phyloP scores from a whole-genome alignment of 2,329 filamentous ascomycete species.

The Paracamarosporium sp. region DNA sequence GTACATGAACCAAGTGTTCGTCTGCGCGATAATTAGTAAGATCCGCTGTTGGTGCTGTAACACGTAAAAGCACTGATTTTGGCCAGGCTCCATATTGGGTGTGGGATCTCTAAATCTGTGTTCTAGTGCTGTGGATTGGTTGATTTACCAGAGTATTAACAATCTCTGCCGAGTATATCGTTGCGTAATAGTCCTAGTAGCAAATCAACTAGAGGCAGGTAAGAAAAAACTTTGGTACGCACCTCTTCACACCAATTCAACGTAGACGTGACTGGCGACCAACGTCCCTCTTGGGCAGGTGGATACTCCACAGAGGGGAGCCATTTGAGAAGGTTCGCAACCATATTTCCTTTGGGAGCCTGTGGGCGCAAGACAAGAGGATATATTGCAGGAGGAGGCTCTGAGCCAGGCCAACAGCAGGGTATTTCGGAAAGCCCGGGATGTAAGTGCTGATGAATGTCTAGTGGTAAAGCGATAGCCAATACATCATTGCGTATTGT shows the following conservation, averaged over 20 bases:
- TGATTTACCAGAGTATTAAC: slow-evolving; percentile 67
- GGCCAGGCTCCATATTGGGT: background rate
- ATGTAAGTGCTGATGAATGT: background rate
- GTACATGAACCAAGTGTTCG: slow-evolving; percentile 82
- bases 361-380: background rate
- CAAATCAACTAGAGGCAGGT: slow-evolving; percentile 14
- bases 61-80: background rate
- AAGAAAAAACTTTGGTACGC: slow-evolving; percentile 15
- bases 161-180: slow-evolving; percentile 77
- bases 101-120: background rate
- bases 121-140: background rate
- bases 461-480: background rate
- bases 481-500: background rate
- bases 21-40: slow-evolving; percentile 44
- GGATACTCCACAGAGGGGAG: slow-evolving; percentile 57
- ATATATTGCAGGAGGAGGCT: background rate
- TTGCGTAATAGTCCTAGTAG: slow-evolving; percentile 74
- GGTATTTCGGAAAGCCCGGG: slow-evolving; percentile 1
- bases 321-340: slow-evolving; percentile 40
- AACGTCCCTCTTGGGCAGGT: slow-evolving; percentile 64
- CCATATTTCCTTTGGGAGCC: slow-evolving; percentile 23
- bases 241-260: slow-evolving; percentile 85
- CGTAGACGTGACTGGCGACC: slow-evolving; percentile 74
- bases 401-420: background rate
- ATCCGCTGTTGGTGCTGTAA: background rate